phyloP scores from a whole-genome alignment of 805 yeast genomes.

The Candida fluviatilis region DNA sequence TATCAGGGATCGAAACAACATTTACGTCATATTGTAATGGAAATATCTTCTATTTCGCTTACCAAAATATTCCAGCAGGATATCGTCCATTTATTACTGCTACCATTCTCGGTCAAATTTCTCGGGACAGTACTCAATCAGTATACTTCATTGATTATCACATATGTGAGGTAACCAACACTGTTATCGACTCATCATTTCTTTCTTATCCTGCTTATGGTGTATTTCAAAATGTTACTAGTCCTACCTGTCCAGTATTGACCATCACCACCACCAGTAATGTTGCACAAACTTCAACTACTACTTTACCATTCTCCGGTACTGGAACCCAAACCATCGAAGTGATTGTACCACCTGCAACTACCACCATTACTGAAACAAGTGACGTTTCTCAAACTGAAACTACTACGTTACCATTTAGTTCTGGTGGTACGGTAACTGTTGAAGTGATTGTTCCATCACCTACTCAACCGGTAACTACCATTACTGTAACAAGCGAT shows the following conservation, averaged over 20 bases:
- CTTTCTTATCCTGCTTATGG: not conserved
- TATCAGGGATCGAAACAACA: not conserved
- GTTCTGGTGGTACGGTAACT: constrained; percentile 8
- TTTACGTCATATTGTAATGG: not conserved
- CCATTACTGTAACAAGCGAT: constrained; percentile 1
- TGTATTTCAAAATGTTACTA: not conserved
- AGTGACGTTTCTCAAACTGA: constrained; percentile 6
- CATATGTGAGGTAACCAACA: not conserved
- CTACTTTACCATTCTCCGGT: constrained; percentile 10
- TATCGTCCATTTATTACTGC: not conserved
- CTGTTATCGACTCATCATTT: not conserved
- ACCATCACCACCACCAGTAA: constrained; percentile 8
- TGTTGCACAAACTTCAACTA: constrained; percentile 7
- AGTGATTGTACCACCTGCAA: constrained; percentile 9
- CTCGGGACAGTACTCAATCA: not conserved
- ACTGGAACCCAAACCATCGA: constrained; percentile 11
- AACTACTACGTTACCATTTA: constrained; percentile 8
- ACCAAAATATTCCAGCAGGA: constrained; percentile 2
- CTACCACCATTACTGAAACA: constrained; percentile 7
- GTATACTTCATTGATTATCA: not conserved
- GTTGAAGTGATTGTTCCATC: constrained; percentile 10
- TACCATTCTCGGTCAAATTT: not conserved
- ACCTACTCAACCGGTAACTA: constrained; percentile 4
- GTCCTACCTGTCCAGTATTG: not conserved
- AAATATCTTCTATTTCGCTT: constrained; percentile 1